A percentile compares a stretch with the other conserved stretches of the same genome.
These are phyloP conservation scores for Nicotiana knightiana DNA, from an alignment of 257 asterid species.

Conservation along the genomic window DNA sequence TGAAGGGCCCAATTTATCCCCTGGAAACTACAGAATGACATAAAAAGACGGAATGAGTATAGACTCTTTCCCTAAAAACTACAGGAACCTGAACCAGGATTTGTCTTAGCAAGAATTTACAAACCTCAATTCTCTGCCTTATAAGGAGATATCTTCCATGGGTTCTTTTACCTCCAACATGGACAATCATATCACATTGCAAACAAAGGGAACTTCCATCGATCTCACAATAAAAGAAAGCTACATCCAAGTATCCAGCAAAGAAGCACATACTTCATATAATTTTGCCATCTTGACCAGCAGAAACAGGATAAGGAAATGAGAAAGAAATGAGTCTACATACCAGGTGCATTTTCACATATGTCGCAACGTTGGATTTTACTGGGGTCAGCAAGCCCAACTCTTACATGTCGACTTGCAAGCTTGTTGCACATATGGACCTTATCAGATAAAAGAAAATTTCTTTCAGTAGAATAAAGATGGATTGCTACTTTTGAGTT, in stretches of 20 bases:
- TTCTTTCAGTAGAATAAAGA: slow-evolving; percentile 1
- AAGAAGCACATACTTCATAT: slow-evolving; percentile 9
- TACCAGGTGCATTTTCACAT: slow-evolving; percentile 93
- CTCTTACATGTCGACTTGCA: slow-evolving; percentile 87
- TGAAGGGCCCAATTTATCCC: slow-evolving; percentile 46
- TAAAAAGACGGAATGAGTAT: slow-evolving; percentile 10
- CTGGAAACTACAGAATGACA: slow-evolving; percentile 64
- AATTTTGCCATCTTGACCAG: neutral
- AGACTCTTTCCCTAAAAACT: neutral
- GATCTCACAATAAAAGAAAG: slow-evolving; percentile 93
- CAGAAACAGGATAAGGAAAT: slow-evolving; percentile 9
- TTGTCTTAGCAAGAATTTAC: slow-evolving; percentile 25
- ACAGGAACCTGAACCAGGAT: slow-evolving; percentile 7
- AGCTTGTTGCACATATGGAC: slow-evolving; percentile 96
- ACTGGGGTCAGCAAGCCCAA: slow-evolving; percentile 85
- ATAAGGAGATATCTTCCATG: slow-evolving; percentile 84
- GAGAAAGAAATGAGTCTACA: slow-evolving; percentile 18
- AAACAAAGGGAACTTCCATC: slow-evolving; percentile 95
- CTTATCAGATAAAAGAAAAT: slow-evolving; percentile 22
- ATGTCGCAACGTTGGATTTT: slow-evolving; percentile 81
- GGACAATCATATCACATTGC: slow-evolving; percentile 91
- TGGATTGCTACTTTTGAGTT: neutral
- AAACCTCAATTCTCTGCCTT: slow-evolving; percentile 95
- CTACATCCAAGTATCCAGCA: slow-evolving; percentile 38
- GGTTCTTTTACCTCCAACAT: slow-evolving; percentile 96